Percentiles rank a stretch among this genome's conserved stretches.
Evolutionary conservation across 1,284 basidiomycete genomes (phyloP).

Genomic region (Leccinum holopus): DNA sequence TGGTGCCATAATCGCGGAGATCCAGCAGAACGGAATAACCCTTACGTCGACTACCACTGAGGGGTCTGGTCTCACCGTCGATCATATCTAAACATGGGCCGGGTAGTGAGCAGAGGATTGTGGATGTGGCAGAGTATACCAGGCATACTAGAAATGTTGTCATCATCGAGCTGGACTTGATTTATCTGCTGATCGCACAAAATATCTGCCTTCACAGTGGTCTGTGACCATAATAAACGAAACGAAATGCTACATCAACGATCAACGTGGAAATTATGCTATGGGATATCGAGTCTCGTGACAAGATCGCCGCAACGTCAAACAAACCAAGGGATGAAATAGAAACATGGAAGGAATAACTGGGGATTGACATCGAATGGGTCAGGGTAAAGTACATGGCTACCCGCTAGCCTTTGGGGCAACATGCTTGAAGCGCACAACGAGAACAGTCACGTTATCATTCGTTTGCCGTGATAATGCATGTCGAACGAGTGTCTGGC

Average conservation of each 20-base stretch:
- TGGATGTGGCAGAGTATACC: neutral
- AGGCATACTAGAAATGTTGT: neutral
- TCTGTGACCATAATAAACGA: neutral
- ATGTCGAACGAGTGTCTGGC: slow-evolving; percentile 76
- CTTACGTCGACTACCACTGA: slow-evolving; percentile 14
- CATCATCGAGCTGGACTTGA: neutral
- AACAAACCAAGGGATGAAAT: slow-evolving; percentile 10
- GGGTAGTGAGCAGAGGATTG: neutral
- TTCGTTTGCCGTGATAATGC: slow-evolving; percentile 87
- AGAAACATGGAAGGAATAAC: slow-evolving; percentile 1
- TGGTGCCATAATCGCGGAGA: slow-evolving; percentile 15
- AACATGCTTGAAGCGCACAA: slow-evolving; percentile 62
- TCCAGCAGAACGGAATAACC: slow-evolving; percentile 13
- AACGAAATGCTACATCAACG: slow-evolving; percentile 8
- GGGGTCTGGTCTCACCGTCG: slow-evolving; percentile 5
- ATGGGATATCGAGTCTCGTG: slow-evolving; percentile 9
- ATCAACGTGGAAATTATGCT: slow-evolving; percentile 7
- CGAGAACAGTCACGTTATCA: slow-evolving; percentile 86
- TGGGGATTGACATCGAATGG: slow-evolving; percentile 1
- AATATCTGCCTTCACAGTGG: neutral
- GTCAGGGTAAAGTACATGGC: slow-evolving; percentile 4
- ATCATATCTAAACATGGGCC: slow-evolving; percentile 4
- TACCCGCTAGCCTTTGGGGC: slow-evolving; percentile 18
- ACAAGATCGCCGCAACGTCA: slow-evolving; percentile 4
- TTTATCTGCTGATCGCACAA: neutral